Percentiles rank a stretch among this genome's conserved stretches.
Conservation (phyloP, 2,329 filamentous ascomycete genomes). For the Anisogramma anomala region DNA sequence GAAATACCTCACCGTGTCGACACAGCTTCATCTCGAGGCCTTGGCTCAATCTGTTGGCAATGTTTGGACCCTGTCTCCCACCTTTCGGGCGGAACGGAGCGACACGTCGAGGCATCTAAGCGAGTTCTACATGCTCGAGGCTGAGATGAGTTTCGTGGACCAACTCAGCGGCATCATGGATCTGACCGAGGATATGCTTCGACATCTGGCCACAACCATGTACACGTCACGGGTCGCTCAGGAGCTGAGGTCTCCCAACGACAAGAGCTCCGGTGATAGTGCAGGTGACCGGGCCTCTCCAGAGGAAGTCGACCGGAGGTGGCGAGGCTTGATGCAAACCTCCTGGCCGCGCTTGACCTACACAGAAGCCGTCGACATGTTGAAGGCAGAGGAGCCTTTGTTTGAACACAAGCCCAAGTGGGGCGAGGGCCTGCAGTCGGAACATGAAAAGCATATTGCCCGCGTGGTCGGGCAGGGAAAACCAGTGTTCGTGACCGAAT, state of each 20-base stretch:
- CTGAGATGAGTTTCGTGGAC: conserved; percentile 70
- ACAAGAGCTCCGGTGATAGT: conserved; percentile 14
- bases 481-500: conserved; percentile 87
- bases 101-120: conserved; percentile 89
- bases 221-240: conserved; percentile 29
- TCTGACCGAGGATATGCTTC: conserved; percentile 68
- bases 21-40: conserved; percentile 88
- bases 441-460: conserved; percentile 87
- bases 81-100: conserved; percentile 85
- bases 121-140: conserved; percentile 98
- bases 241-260: conserved; percentile 28
- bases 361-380: conserved; percentile 57
- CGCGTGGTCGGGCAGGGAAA: conserved; percentile 37
- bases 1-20: conserved; percentile 95
- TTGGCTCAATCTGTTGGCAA: conserved; percentile 77
- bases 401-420: conserved; percentile 63
- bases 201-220: conserved; percentile 33
- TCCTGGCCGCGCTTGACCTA: conserved; percentile 79
- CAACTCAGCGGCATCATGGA: conserved; percentile 62
- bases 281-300: conserved; percentile 30
- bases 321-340: conserved; percentile 51
- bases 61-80: conserved; percentile 89
- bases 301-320: conserved; percentile 52
- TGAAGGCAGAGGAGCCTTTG: conserved; percentile 46
- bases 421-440: conserved; percentile 67